Conservation (phyloP, 73 alveolate species). For the Uronychia setigera region DNA sequence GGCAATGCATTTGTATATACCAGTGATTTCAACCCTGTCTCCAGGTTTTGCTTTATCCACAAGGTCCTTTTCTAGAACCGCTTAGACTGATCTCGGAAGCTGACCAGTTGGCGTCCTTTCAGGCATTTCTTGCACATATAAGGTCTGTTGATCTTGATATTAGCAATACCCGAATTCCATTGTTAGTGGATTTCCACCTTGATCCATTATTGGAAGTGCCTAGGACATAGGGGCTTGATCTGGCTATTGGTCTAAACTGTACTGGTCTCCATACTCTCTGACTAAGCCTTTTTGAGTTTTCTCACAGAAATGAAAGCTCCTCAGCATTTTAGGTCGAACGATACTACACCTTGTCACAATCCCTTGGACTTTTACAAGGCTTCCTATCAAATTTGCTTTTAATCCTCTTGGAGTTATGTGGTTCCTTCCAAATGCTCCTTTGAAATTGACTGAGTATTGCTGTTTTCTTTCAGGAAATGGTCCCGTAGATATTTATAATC, state of each 20-base stretch:
- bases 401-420: conserved; percentile 97
- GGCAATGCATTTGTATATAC: conserved; percentile 90
- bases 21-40: conserved; percentile 97
- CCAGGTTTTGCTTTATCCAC: conserved; percentile 99
- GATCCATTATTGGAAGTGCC: conserved; percentile 88
- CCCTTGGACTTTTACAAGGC: conserved; percentile 93
- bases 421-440: conserved; percentile 95
- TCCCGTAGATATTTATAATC: conserved; percentile 41
- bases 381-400: conserved; percentile 80
- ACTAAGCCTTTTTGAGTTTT: conserved; percentile 80
- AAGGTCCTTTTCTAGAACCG: conserved; percentile 92
- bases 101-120: conserved; percentile 99
- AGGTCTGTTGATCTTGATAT: conserved; percentile 88
- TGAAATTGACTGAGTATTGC: conserved; percentile 74
- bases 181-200: conserved; percentile 87
- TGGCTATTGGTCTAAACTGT: conserved; percentile 40
- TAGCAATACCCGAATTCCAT: conserved; percentile 95
- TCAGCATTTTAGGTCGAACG: conserved; percentile 88
- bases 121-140: conserved; percentile 97
- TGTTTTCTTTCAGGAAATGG: conserved; percentile 63
- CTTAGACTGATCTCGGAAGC: conserved; percentile 96
- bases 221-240: conserved; percentile 44
- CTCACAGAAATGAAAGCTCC: conserved; percentile 92
- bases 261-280: conserved; percentile 81
- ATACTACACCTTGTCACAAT: conserved; percentile 95